These are phyloP conservation scores for Trichoderma reesei DNA, from an alignment of 495 filamentous ascomycete species.

Conservation along the genomic window DNA sequence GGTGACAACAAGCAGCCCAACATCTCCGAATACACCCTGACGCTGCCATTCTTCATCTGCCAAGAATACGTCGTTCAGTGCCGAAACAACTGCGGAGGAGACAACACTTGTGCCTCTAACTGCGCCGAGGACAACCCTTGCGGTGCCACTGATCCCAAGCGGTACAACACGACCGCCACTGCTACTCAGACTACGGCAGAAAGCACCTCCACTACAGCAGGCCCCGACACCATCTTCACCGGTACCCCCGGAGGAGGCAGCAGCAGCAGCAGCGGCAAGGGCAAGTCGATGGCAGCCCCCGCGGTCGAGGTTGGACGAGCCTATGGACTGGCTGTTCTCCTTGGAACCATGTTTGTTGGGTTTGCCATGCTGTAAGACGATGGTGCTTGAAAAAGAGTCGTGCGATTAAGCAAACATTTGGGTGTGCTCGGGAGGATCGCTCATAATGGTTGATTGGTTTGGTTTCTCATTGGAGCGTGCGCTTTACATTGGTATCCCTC, in stretches of 20 bases:
- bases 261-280: constrained; percentile 24
- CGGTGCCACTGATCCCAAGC: constrained; percentile 61
- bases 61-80: constrained; percentile 63
- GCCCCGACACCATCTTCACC: constrained; percentile 30
- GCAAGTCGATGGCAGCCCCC: constrained; percentile 26
- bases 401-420: background rate
- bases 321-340: constrained; percentile 47
- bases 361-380: constrained; percentile 49
- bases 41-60: constrained; percentile 80
- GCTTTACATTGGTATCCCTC: background rate
- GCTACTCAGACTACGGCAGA: constrained; percentile 29
- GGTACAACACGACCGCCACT: constrained; percentile 47
- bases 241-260: constrained; percentile 42
- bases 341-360: constrained; percentile 52
- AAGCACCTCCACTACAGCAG: constrained; percentile 24
- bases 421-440: background rate
- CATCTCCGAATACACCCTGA: constrained; percentile 71
- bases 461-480: background rate
- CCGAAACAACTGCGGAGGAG: constrained; percentile 46
- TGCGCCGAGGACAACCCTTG: constrained; percentile 71
- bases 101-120: constrained; percentile 48
- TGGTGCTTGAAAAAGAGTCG: background rate
- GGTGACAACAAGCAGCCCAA: constrained; percentile 63
- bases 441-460: background rate
- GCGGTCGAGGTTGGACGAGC: constrained; percentile 41